Conservation (phyloP, 106 monocot species). For the Apostasia shenzhenica region DNA sequence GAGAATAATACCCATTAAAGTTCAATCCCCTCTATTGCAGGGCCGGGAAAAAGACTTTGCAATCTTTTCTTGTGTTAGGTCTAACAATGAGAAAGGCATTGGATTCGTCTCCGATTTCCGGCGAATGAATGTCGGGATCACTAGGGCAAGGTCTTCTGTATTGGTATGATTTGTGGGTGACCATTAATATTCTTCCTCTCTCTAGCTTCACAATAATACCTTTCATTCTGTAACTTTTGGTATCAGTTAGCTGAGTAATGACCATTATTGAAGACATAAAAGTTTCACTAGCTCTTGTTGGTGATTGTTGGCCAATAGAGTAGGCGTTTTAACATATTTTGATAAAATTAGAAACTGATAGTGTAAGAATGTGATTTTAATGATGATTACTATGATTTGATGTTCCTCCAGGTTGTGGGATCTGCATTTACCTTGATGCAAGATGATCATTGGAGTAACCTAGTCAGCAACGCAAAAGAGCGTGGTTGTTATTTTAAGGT, state of each 20-base stretch:
- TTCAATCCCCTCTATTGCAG: slow-evolving; percentile 16
- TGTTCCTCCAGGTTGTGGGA: slow-evolving; percentile 65
- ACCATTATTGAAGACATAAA: no score
- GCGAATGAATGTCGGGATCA: slow-evolving; percentile 95
- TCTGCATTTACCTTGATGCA: slow-evolving; percentile 85
- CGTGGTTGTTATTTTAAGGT: slow-evolving; percentile 68
- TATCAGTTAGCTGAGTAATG: no score
- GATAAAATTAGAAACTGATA: no score
- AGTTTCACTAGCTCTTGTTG: no score
- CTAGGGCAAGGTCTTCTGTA: slow-evolving; percentile 84
- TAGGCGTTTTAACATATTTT: no score
- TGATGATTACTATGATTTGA: not conserved
- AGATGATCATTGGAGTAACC: slow-evolving; percentile 80
- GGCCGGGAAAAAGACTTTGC: slow-evolving; percentile 94
- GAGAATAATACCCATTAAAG: no score
- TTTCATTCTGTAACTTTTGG: not conserved
- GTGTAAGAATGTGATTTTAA: no score
- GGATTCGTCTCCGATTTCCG: slow-evolving; percentile 93
- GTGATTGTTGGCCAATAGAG: no score
- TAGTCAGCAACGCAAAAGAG: slow-evolving; percentile 67
- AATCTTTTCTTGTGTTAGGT: slow-evolving; percentile 90
- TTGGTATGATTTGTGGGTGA: slow-evolving; percentile 32
- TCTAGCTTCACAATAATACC: not conserved
- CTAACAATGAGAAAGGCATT: slow-evolving; percentile 66
- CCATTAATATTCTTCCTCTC: not conserved